Evolutionary conservation across 257 asterid genomes (phyloP).

Genomic region (Solanum bulbocastanum): DNA sequence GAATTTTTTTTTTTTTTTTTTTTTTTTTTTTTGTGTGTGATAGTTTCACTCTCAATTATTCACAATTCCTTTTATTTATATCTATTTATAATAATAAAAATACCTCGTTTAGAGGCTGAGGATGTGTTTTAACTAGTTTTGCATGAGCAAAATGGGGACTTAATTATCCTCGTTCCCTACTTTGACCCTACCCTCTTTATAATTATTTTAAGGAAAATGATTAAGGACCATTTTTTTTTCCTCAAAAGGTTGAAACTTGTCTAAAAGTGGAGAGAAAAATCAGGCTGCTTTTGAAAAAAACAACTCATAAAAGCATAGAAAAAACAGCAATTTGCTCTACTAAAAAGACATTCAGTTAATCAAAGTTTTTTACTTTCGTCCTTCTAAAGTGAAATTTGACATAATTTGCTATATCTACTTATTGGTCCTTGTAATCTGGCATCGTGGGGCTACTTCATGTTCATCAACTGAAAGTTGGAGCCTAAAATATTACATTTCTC

Average conservation of each 20-base stretch:
- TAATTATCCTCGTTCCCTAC: not conserved
- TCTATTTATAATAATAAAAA: no score
- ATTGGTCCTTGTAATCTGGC: not conserved
- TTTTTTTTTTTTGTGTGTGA: no score
- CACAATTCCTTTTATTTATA: no score
- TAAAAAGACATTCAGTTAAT: not conserved
- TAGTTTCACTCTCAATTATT: no score
- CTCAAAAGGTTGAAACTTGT: not conserved
- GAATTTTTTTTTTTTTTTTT: no score
- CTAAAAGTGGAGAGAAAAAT: not conserved
- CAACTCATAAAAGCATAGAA: not conserved
- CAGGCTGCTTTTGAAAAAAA: not conserved
- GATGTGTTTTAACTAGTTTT: not conserved
- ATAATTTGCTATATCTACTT: not conserved
- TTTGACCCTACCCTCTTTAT: not conserved
- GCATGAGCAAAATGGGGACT: not conserved
- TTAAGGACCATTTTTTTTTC: not conserved
- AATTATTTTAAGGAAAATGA: not conserved
- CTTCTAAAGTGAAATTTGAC: not conserved
- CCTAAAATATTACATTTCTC: not conserved
- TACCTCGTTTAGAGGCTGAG: no score
- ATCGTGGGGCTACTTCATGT: not conserved
- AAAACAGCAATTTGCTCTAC: not conserved
- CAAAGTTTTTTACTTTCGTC: not conserved
- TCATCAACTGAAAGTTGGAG: not conserved